Percentiles rank a stretch among this genome's conserved stretches.
Conservation (phyloP, 768 basidiomycete genomes). For the Phanerochaete carnosa region DNA sequence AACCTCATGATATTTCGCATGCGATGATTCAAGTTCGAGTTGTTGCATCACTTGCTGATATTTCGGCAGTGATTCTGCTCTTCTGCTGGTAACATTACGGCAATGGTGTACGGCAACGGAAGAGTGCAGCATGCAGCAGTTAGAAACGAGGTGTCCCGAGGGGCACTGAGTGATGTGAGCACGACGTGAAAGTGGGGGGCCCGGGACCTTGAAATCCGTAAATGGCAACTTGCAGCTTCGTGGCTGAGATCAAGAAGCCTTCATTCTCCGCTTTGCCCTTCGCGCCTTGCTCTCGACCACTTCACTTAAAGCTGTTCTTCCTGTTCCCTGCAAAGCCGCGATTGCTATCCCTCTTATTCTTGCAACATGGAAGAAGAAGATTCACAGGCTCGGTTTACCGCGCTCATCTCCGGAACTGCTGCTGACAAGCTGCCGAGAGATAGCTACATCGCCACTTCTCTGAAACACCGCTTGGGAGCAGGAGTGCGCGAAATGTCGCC, state of each 20-base stretch:
- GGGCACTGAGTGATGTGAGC: no score
- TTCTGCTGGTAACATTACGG: no score
- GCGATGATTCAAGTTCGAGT: no score
- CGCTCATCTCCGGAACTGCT: conserved; percentile 5
- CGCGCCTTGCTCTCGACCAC: not conserved
- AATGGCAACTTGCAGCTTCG: not conserved
- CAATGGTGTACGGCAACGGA: no score
- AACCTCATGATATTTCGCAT: no score
- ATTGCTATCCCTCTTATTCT: not conserved
- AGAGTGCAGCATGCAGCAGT: no score
- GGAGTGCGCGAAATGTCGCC: not conserved
- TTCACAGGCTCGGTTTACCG: conserved; percentile 4
- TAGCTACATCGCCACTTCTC: not conserved
- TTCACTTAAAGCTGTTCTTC: no score
- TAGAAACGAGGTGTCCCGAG: no score
- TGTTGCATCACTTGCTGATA: no score
- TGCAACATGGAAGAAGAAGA: conserved; percentile 3
- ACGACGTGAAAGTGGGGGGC: not conserved
- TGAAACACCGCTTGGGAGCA: not conserved
- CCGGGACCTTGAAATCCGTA: not conserved
- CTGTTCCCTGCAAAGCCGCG: not conserved
- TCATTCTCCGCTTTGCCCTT: not conserved
- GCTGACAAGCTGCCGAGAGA: not conserved
- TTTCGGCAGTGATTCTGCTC: no score
- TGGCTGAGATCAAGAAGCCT: not conserved